These are phyloP conservation scores for Multifurca ochricompacta DNA, from an alignment of 768 basidiomycete genomes.

Conservation along the genomic window DNA sequence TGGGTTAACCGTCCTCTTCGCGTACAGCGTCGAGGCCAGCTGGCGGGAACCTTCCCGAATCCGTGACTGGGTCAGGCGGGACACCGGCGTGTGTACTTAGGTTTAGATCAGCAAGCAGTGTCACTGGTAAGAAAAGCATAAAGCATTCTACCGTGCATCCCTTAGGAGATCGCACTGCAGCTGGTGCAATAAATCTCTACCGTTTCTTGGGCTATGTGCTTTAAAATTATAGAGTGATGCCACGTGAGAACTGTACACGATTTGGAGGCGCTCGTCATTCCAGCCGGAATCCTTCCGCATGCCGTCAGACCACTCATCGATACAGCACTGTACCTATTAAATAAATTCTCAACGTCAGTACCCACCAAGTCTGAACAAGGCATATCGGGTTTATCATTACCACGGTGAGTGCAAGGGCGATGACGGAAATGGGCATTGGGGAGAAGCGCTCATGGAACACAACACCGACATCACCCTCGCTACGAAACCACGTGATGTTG, in stretches of 20 bases:
- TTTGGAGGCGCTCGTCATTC: background rate
- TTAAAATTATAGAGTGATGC: background rate
- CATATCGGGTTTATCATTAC: background rate
- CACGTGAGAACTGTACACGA: background rate
- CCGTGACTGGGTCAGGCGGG: background rate
- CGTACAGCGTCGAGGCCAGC: background rate
- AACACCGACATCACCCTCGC: background rate
- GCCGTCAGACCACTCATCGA: background rate
- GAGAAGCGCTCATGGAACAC: background rate
- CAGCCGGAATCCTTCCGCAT: background rate
- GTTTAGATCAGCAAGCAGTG: background rate
- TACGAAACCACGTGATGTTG: constrained; percentile 4
- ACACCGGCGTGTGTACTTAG: background rate
- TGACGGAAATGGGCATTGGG: background rate
- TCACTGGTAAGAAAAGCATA: background rate
- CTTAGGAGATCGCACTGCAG: constrained; percentile 1
- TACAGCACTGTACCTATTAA: constrained; percentile 12
- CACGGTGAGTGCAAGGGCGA: constrained; percentile 6
- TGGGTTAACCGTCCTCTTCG: too few relatives aligned
- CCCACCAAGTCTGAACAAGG: too few relatives aligned
- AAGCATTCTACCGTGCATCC: background rate
- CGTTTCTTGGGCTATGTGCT: background rate
- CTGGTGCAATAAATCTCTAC: background rate
- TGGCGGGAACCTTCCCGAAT: background rate
- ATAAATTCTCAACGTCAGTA: background rate